Evolutionary conservation across 495 filamentous ascomycete species (phyloP), one percentile per base, ranked within the genome.

Genomic region (Penicillium pulvis): DNA sequence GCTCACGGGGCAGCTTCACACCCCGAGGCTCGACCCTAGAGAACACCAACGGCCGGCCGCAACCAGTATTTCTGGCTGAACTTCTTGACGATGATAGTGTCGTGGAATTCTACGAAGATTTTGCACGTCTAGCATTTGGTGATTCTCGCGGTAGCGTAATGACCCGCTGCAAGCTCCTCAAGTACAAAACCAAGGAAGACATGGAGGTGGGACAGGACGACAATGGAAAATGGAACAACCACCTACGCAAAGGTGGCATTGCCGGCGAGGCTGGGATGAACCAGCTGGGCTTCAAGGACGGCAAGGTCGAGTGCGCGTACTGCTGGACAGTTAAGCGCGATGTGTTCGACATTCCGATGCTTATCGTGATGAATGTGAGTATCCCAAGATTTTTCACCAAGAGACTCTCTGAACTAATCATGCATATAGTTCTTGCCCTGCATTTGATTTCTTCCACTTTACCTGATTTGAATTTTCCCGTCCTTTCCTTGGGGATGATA

Each of bases 331-430:
- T 98, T 56, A 94, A 93, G 80, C 81, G 94, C 58, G 94, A 98
- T 73, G 90, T 94, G 46, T 98, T 98, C 76, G 94, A 97, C 73
- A 97, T 98, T 72, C 94, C 94, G 28, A 97, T 97, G 92, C 75
- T 98, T 71, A 94, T 97, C 74, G 87, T 96, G 65, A 92, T 97
- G 78, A 97, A 97, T 76, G 94, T 96, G 69, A 86, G 92, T 87
- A 44, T 11, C 30, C 17, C 26, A 35, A 6, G 23, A 16, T 23
- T 1, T 16, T 30, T 10, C 17, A 31, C 44, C 30, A 33, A 23
- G 11, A 8, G 16, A 47, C 4, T 9, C 31, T 48, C 51, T 17
- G 14, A 23, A 54, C 59, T 71, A 58, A 67, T 39, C 19, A 26
- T 16, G 16, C 35, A 6, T 24, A n/a, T 54, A 79, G 77, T 79